Base-by-base conservation (phyloP, 768 basidiomycete species). In the Lanmaoa rubissima region DNA sequence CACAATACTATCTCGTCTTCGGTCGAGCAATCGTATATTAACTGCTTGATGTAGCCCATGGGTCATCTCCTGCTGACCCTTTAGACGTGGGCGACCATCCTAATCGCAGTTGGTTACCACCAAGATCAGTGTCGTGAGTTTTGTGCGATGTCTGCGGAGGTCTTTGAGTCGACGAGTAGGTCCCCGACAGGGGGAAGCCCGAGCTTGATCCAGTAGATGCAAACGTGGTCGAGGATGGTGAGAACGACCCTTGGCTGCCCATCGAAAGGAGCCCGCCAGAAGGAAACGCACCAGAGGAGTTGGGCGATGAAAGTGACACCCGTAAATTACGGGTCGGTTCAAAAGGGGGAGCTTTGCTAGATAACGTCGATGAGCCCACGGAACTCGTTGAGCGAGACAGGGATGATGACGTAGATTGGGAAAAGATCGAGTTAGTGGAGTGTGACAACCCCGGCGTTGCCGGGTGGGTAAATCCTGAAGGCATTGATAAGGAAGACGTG, bases 281-380 rank as follows among this genome's bases (percentile, higher is more conserved):
- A 42, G 60, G 43, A 45, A 65, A 57, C 9, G 35, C n/a, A 0
- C 58, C 57, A 12, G 71, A 57, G 3, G 66, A 28, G 12, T 47
- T 32, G 1, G 71, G 50, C 6, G 63, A 60, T 5, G 69, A 61
- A 32, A 67, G 60, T 24, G 70, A 67, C 11, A 59, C 44, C 19
- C 67, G 62, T 39, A 71, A 48, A 26, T 53, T 61, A n/a, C 67
- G 68, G 3, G 68, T 73, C 2, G 82, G 83, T 61, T 84, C 83
- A 52, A 84, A 85, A 16, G 82, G 78, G 4, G 77, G 74, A 2
- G 82, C 83, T 39, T 76, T 79, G 55, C 79, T 78, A 11, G 82
- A 84, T n/a, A 84, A 65, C 13, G 70, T 78, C 9, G 80, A 80
- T 3, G 71, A 62, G 11, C 67, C 45, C 2, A 62, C 54, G 1